Evolutionary conservation across 2,329 filamentous ascomycete genomes (phyloP).

Genomic region (Stemphylium lycopersici): DNA sequence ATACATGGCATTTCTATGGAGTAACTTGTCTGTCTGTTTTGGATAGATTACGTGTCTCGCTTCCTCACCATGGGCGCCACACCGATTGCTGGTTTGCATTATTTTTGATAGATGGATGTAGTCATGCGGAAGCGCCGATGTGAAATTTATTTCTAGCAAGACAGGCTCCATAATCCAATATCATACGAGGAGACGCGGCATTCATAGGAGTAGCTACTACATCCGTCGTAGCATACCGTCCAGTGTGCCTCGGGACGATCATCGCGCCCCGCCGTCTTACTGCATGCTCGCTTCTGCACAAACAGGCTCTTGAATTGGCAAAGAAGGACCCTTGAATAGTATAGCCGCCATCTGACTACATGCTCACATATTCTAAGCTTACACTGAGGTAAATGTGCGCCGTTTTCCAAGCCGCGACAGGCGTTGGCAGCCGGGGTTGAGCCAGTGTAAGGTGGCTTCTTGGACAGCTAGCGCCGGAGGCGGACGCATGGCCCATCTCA

Average conservation of each 20-base stretch:
- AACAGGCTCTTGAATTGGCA: not conserved
- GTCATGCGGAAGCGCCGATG: not conserved
- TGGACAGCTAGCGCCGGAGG: constrained; percentile 12
- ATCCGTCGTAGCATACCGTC: not conserved
- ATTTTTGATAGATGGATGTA: not conserved
- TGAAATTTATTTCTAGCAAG: not conserved
- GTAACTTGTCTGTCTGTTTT: not conserved
- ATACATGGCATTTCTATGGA: constrained; percentile 1
- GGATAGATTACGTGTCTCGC: not conserved
- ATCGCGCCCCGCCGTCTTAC: constrained; percentile 2
- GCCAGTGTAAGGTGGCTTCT: not conserved
- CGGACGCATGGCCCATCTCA: constrained; percentile 7
- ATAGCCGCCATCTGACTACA: not conserved
- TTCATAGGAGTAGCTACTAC: not conserved
- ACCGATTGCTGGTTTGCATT: not conserved
- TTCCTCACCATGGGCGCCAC: not conserved
- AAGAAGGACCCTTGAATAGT: not conserved
- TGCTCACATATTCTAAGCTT: not conserved
- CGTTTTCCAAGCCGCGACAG: not conserved
- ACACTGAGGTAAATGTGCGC: not conserved
- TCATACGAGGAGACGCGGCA: not conserved
- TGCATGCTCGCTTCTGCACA: constrained; percentile 1
- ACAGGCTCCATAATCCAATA: not conserved
- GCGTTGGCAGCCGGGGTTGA: not conserved
- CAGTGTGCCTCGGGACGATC: not conserved